These are phyloP conservation scores for Citrullus colocynthis DNA, from an alignment of 306 rosid species.

Conservation along the genomic window DNA sequence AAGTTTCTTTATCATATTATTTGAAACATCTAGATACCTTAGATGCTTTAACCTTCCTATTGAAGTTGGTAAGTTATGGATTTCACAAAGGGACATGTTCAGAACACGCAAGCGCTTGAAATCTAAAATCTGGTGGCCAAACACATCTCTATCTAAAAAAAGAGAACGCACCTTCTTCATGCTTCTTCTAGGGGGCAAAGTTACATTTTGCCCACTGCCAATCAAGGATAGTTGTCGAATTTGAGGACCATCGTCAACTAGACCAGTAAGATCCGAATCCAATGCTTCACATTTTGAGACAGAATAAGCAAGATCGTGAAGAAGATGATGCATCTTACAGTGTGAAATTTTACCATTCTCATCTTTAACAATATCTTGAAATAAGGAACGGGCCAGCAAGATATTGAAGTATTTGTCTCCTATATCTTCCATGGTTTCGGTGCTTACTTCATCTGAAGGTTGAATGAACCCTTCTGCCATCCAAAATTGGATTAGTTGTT, in stretches of 20 bases:
- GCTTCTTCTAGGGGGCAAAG: neutral
- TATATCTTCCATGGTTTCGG: conserved; percentile 4
- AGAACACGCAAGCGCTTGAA: conserved; percentile 3
- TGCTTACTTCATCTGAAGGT: neutral
- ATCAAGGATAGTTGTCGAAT: neutral
- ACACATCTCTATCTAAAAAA: neutral
- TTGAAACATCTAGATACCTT: conserved; percentile 1
- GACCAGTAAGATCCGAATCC: neutral
- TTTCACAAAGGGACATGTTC: neutral
- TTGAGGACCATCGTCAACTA: neutral
- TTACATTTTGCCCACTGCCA: neutral
- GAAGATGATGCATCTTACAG: conserved; percentile 11
- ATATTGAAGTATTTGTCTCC: conserved; percentile 4
- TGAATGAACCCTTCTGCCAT: conserved; percentile 11
- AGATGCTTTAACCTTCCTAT: conserved; percentile 8
- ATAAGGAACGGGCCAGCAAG: conserved; percentile 3
- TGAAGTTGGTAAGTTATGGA: neutral
- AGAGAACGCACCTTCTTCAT: neutral
- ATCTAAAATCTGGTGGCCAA: neutral
- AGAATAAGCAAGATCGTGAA: conserved; percentile 3
- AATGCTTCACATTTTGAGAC: neutral
- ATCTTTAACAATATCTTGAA: conserved; percentile 8
- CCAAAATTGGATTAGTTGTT: neutral
- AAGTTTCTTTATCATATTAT: neutral
- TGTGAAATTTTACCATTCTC: neutral